Percentiles rank a stretch among this genome's conserved stretches.
phyloP scores from a whole-genome alignment of 1,284 basidiomycete genomes.

The Microbotryum saponariae region DNA sequence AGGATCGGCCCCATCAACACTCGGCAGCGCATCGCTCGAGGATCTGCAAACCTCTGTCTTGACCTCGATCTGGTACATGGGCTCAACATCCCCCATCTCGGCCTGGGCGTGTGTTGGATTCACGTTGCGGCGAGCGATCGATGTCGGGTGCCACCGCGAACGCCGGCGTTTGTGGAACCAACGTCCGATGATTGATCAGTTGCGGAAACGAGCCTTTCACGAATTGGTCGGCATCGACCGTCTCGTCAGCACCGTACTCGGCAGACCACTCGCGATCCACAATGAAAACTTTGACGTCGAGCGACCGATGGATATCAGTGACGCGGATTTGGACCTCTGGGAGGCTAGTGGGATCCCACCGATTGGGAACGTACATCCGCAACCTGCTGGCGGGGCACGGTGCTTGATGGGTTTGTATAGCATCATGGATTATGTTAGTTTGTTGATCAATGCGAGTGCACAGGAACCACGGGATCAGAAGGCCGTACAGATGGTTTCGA shows the following conservation, averaged over 20 bases:
- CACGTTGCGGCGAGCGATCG: slow-evolving; percentile 33
- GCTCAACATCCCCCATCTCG: slow-evolving; percentile 3
- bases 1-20: neutral
- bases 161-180: slow-evolving; percentile 38
- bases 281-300: slow-evolving; percentile 78
- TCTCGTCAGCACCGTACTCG: slow-evolving; percentile 44
- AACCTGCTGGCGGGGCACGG: no score
- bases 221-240: slow-evolving; percentile 37
- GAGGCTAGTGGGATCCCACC: slow-evolving; percentile 4
- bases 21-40: slow-evolving; percentile 52
- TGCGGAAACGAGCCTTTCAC: slow-evolving; percentile 76
- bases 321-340: slow-evolving; percentile 48
- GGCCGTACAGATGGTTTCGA: neutral
- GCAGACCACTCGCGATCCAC: slow-evolving; percentile 70
- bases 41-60: slow-evolving; percentile 59
- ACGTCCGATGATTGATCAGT: slow-evolving; percentile 50
- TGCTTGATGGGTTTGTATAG: no score
- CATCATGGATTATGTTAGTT: no score
- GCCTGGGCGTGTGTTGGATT: slow-evolving; percentile 22
- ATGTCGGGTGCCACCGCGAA: slow-evolving; percentile 47
- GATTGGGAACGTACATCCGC: no score
- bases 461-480: neutral
- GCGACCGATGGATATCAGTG: slow-evolving; percentile 71
- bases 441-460: no score
- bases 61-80: slow-evolving; percentile 10